These are phyloP conservation scores for Trichosporon sp. DNA, from an alignment of 1,284 basidiomycete species.

Conservation along the genomic window DNA sequence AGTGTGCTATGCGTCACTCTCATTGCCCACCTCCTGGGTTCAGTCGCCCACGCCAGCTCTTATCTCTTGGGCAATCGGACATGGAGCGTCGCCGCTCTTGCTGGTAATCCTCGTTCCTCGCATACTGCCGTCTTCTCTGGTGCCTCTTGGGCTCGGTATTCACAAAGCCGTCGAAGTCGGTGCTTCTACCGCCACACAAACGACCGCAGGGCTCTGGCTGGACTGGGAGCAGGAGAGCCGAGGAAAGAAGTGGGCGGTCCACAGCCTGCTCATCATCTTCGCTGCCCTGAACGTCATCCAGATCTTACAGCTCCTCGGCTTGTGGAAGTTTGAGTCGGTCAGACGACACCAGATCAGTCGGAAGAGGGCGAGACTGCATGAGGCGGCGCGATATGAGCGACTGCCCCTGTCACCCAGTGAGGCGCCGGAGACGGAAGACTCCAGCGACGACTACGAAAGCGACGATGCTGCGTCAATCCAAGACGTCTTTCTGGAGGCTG, in stretches of 20 bases:
- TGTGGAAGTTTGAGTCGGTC: conserved; percentile 49
- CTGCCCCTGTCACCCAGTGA: conserved; percentile 22
- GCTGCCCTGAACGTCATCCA: conserved; percentile 59
- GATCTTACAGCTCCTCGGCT: conserved; percentile 52
- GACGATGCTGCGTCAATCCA: not conserved
- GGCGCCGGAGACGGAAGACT: conserved; percentile 14
- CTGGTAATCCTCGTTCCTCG: conserved; percentile 68
- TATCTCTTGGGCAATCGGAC: conserved; percentile 59
- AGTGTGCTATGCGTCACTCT: conserved; percentile 61
- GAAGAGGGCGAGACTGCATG: not conserved
- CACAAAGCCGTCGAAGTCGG: conserved; percentile 73
- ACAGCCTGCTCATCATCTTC: conserved; percentile 58
- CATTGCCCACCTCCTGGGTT: conserved; percentile 57
- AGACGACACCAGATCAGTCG: conserved; percentile 2
- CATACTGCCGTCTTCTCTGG: conserved; percentile 63
- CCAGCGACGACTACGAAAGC: conserved; percentile 8
- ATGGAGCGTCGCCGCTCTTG: conserved; percentile 65
- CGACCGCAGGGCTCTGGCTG: conserved; percentile 61
- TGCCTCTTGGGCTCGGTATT: conserved; percentile 69
- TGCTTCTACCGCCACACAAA: conserved; percentile 65
- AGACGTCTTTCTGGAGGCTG: not conserved
- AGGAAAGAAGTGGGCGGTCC: conserved; percentile 24
- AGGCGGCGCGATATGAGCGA: conserved; percentile 22
- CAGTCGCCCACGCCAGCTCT: conserved; percentile 60
- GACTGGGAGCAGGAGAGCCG: conserved; percentile 28